Evolutionary conservation across 306 rosid species (phyloP).

Genomic region (Dicorynia guianensis): DNA sequence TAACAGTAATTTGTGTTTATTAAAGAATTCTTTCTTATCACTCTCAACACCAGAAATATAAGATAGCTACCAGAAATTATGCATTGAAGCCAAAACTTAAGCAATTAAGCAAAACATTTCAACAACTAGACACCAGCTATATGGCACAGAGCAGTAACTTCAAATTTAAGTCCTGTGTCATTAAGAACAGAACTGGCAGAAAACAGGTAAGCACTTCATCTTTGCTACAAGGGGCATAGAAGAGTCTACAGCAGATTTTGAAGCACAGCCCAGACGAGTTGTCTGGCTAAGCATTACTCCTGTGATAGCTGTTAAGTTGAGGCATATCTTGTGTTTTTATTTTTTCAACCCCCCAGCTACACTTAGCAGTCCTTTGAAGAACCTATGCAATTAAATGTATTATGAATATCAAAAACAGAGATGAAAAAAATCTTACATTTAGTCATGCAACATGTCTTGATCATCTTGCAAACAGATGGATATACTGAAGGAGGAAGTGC

Average conservation of each 20-base stretch:
- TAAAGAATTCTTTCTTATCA: background rate
- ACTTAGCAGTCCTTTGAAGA: background rate
- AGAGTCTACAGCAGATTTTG: conserved; percentile 12
- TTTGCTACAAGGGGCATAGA: background rate
- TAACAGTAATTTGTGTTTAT: background rate
- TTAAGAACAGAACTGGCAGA: conserved; percentile 16
- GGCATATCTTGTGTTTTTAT: conserved; percentile 23
- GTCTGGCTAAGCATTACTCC: conserved; percentile 4
- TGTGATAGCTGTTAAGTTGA: conserved; percentile 7
- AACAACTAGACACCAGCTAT: conserved; percentile 20
- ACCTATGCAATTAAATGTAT: conserved; percentile 23
- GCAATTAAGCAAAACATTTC: background rate
- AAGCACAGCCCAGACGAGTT: conserved; percentile 18
- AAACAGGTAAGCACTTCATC: conserved; percentile 18
- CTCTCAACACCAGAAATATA: conserved; percentile 1
- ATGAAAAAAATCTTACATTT: conserved; percentile 65
- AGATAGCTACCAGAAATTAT: background rate
- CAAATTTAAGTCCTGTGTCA: conserved; percentile 21
- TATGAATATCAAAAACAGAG: conserved; percentile 23
- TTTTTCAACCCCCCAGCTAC: background rate
- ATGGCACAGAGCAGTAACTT: conserved; percentile 11
- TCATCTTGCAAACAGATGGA: conserved; percentile 96
- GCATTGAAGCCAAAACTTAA: conserved; percentile 23
- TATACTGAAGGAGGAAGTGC: conserved; percentile 99
- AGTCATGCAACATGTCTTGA: conserved; percentile 78